Conservation (phyloP, 305 asterid genomes). For the Fraxinus paxiana region DNA sequence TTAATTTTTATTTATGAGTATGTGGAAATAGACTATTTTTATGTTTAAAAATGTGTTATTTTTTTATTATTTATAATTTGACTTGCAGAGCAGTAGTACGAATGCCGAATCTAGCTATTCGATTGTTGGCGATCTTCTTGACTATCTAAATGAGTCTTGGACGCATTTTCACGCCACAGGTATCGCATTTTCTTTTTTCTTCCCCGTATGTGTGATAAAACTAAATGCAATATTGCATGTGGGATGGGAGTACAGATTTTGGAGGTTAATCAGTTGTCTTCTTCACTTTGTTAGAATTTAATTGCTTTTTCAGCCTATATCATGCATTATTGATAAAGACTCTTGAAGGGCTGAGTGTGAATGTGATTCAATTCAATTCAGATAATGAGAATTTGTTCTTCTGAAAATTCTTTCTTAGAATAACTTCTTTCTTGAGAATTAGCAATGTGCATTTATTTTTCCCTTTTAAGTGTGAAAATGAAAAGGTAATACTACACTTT, state of each 20-base stretch:
- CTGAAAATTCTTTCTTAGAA: not conserved
- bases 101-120: constrained; percentile 47
- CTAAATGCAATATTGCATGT: not conserved
- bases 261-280: not conserved
- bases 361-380: not conserved
- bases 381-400: not conserved
- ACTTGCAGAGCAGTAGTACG: constrained; percentile 43
- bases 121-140: constrained; percentile 77
- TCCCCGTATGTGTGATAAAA: not conserved
- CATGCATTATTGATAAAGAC: not conserved
- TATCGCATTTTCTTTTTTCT: not conserved
- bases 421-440: not conserved
- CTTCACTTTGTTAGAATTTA: not conserved
- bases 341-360: not conserved
- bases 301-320: not conserved
- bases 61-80: not conserved
- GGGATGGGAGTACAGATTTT: not conserved
- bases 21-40: not conserved
- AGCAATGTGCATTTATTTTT: not conserved
- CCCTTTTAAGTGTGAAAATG: not conserved
- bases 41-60: not conserved
- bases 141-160: constrained; percentile 95
- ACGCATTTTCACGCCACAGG: constrained; percentile 95
- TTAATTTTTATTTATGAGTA: not conserved
- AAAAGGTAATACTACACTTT: not conserved